Evolutionary conservation across 805 yeast genomes (phyloP).

Genomic region (Debaryomyces tyrocola): DNA sequence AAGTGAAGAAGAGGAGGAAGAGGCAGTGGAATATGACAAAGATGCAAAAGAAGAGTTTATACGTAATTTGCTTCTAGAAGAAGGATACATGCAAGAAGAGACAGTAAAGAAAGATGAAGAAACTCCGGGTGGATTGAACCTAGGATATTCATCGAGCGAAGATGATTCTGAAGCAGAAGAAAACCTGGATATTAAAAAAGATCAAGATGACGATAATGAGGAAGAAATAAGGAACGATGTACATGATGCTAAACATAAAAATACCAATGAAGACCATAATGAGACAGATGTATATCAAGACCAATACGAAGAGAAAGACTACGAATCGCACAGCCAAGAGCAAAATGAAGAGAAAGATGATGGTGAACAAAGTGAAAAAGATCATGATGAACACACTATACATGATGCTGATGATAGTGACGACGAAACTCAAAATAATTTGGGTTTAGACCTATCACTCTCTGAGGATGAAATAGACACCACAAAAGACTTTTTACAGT

Average conservation of each 20-base stretch:
- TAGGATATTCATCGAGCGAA: slow-evolving; percentile 27
- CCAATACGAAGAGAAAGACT: too few species aligned
- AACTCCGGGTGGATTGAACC: slow-evolving; percentile 9
- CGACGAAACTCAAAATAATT: background rate
- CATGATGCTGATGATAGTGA: background rate
- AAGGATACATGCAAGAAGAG: slow-evolving; percentile 11
- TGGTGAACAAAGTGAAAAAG: background rate
- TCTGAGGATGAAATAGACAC: slow-evolving; percentile 5
- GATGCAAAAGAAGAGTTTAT: slow-evolving; percentile 13
- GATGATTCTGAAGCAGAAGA: slow-evolving; percentile 15
- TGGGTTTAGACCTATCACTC: background rate
- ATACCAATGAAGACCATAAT: too few species aligned
- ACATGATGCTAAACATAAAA: slow-evolving; percentile 1
- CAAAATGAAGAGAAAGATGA: background rate
- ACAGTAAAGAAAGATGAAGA: slow-evolving; percentile 3
- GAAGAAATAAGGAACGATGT: slow-evolving; percentile 2
- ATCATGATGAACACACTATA: too few species aligned
- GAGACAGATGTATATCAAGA: too few species aligned
- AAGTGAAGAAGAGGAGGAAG: slow-evolving; percentile 6
- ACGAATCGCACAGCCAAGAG: background rate
- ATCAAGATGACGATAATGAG: slow-evolving; percentile 4
- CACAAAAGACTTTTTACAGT: slow-evolving; percentile 18
- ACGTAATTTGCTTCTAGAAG: slow-evolving; percentile 16
- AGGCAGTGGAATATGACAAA: slow-evolving; percentile 9
- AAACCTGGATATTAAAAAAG: slow-evolving; percentile 3